Base-by-base conservation (phyloP, 305 asterid species). In the Plantago coronopus region DNA sequence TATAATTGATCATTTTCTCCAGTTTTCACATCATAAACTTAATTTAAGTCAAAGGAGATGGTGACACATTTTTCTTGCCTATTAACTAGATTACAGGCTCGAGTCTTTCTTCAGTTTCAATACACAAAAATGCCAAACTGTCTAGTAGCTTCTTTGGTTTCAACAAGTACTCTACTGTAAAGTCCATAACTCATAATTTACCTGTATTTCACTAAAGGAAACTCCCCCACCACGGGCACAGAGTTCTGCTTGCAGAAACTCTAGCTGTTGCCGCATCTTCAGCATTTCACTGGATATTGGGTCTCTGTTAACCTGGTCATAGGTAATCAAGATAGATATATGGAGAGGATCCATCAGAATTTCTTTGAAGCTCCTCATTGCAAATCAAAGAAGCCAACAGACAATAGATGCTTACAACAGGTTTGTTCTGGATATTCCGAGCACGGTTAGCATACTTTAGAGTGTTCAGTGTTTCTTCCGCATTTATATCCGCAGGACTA, bases 401-500 rank as follows among this genome's bases (percentile, higher is more conserved):
- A 47, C 54, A 25, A 16, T 27, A 19, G 17, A 27, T 19, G 54
- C 94, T 82, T 80, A 91, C 97, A 65, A 91, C 87, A 63, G 96
- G 97, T 79, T 91, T 91, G 76, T 91, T 91, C 83, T 81, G 96
- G 71, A 94, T 94, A 77, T 94, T 94, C 62, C 99, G 90, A 69
- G 99, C 97, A 57, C 99, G 97, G 70, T 94, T 94, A 40, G 99
- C 99, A 75, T 94, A 94, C 68, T 94, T 94, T 59, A 94, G 83
- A 20, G 99, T 94, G 82, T 94, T 94, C 5, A 94, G 88, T 59
- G 99, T 94, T 84, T 94, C 99, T 69, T 94, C 99, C 8, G 97
- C 97, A 74, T 94, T 94, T 82, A 91, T 90, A 71, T 94, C 99
- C 44, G 99, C 99, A 57, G 99, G 99, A 74, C 99, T 94, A 57